Conservation (phyloP, 345 rosid genomes). For the Gynandropsis gynandra region DNA sequence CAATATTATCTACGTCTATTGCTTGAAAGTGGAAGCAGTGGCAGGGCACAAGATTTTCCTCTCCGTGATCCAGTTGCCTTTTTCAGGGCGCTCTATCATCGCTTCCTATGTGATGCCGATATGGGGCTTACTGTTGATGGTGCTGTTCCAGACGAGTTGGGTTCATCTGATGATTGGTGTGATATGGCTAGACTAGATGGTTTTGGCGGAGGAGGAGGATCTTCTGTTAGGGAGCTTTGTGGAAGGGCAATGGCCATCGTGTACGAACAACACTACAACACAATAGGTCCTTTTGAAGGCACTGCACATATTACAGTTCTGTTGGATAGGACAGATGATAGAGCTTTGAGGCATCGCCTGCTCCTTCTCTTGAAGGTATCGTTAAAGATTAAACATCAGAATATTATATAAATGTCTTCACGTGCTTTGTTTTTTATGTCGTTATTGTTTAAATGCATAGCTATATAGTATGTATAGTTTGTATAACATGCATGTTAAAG, state of each 20-base stretch:
- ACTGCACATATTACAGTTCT: slow-evolving; percentile 91
- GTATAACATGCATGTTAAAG: no score
- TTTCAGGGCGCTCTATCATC: slow-evolving; percentile 95
- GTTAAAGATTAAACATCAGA: neutral
- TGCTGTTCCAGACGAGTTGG: slow-evolving; percentile 91
- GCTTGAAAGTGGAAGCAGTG: slow-evolving; percentile 87
- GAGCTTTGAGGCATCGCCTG: slow-evolving; percentile 96
- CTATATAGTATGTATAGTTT: no score
- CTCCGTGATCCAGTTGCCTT: slow-evolving; percentile 95
- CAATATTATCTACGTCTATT: slow-evolving; percentile 95
- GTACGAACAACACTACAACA: slow-evolving; percentile 83
- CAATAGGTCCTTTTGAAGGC: slow-evolving; percentile 93
- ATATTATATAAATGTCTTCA: neutral
- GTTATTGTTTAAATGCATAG: no score
- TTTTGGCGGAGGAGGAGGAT: slow-evolving; percentile 97
- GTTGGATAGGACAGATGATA: slow-evolving; percentile 90
- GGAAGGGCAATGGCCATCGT: slow-evolving; percentile 99
- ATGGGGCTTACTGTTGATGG: slow-evolving; percentile 94
- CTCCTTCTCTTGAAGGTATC: slow-evolving; percentile 87
- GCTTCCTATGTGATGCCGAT: slow-evolving; percentile 97
- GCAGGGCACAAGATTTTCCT: slow-evolving; percentile 95
- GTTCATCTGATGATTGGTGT: slow-evolving; percentile 98
- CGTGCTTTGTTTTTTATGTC: no score
- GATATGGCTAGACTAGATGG: slow-evolving; percentile 96
- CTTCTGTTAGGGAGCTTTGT: slow-evolving; percentile 98